These are phyloP conservation scores for Phytopythium aichiense DNA, from an alignment of 352 stramenopile genomes.

Conservation along the genomic window DNA sequence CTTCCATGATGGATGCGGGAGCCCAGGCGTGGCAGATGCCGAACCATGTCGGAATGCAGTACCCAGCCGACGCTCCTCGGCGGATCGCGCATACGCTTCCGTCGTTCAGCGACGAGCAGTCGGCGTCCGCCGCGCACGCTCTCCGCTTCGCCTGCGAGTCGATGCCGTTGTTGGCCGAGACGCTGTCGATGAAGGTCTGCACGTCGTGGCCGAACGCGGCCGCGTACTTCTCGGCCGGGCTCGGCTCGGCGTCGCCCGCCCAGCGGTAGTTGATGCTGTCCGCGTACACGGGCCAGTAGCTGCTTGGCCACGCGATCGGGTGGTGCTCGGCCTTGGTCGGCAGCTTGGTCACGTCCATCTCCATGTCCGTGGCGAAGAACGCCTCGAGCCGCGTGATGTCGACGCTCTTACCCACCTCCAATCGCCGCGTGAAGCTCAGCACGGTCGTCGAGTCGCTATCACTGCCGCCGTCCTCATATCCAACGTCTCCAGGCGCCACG, in stretches of 20 bases:
- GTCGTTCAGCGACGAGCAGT: constrained; percentile 33
- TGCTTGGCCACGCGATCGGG: constrained; percentile 56
- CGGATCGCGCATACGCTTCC: constrained; percentile 42
- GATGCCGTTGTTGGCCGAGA: constrained; percentile 44
- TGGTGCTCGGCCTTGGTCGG: constrained; percentile 35
- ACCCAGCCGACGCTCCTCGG: constrained; percentile 16
- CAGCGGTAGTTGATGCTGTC: constrained; percentile 67
- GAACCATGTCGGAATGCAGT: constrained; percentile 59
- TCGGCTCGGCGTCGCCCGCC: constrained; percentile 23
- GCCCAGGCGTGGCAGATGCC: constrained; percentile 63
- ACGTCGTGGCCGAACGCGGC: constrained; percentile 40
- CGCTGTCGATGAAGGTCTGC: constrained; percentile 32
- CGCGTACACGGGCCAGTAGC: constrained; percentile 63
- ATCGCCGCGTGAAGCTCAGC: constrained; percentile 11
- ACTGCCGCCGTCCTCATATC: constrained; percentile 7
- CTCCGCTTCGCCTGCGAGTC: constrained; percentile 30
- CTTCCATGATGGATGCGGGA: constrained; percentile 43
- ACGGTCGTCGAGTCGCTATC: not conserved
- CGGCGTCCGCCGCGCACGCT: constrained; percentile 21
- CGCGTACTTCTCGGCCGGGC: constrained; percentile 51
- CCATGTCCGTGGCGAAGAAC: constrained; percentile 40
- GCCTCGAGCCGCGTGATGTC: constrained; percentile 49
- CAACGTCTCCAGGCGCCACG: constrained; percentile 12
- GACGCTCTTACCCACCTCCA: constrained; percentile 34
- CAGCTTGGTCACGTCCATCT: constrained; percentile 48